A percentile compares a stretch with the other conserved stretches of the same genome.
Evolutionary conservation across 2,329 filamentous ascomycete genomes (phyloP).

Genomic region (Diaporthe amygdali): DNA sequence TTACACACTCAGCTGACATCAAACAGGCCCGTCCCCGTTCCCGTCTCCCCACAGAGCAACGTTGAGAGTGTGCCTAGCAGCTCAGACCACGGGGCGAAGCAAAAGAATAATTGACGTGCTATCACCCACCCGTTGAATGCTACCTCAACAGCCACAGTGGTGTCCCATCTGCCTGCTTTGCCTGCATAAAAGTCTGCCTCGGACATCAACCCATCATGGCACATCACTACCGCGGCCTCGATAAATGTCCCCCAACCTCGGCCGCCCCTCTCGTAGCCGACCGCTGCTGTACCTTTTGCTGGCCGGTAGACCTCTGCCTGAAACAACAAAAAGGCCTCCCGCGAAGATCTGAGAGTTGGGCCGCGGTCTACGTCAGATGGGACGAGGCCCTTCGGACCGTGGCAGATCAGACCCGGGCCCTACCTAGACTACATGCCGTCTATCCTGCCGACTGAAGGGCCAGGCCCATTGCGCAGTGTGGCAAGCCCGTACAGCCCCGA

Average conservation of each 20-base stretch:
- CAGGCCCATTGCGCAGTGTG: background rate
- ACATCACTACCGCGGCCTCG: background rate
- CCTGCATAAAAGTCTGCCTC: background rate
- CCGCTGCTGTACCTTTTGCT: background rate
- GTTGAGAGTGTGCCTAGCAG: background rate
- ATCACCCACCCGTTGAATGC: background rate
- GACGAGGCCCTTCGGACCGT: background rate
- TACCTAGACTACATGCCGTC: background rate
- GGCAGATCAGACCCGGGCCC: background rate
- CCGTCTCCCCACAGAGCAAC: background rate
- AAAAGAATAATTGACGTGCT: background rate
- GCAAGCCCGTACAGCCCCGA: background rate
- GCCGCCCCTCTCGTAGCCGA: background rate
- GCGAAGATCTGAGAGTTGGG: background rate
- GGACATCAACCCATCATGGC: background rate
- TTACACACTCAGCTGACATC: background rate
- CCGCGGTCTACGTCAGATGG: background rate
- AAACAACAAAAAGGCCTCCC: background rate
- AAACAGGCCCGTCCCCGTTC: background rate
- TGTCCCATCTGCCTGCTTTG: background rate
- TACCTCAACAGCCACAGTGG: background rate
- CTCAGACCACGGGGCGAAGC: background rate
- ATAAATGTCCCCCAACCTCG: background rate
- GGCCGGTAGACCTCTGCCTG: slow-evolving; percentile 2
- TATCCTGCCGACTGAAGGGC: background rate